Evolutionary conservation across 1,284 basidiomycete genomes (phyloP), one percentile per base, ranked within the genome.

Genomic region (Dichomitus squalens): DNA sequence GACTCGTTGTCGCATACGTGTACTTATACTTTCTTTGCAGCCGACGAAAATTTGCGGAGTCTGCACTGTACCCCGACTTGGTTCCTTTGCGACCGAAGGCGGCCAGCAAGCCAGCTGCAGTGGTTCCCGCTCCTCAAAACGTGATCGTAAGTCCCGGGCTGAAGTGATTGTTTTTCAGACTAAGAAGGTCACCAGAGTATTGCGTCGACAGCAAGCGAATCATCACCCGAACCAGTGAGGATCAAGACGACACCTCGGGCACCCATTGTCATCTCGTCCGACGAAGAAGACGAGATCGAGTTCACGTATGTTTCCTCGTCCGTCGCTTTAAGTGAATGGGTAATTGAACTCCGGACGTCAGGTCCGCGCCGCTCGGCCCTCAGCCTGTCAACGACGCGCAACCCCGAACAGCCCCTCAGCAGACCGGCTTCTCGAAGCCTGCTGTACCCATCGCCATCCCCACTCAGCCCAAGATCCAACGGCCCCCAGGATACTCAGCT

Each of bases 221-320:
- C 51, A 18, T 57, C 57, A 1, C 52, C 57, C 11, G 23, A 51
- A 12, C 16, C 23, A 2, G n/a, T 18, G 16, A 40, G n/a, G 34
- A 34, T 44, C 20, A 27, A 50, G 49, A 25, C 27, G 25, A 20
- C 39, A 2, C 55, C 43, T 1, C 29, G 23, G 3, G 52, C 36
- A 4, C 58, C 64, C 1, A 62, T 71, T 7, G 63, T 66, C 9
- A 65, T 70, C 20, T 58, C 61, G 0, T 67, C 67, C 3, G 68
- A 70, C 43, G 66, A 65, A 8, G 70, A 72, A 16, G 67, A 67
- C 49, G 69, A 68, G 29, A 31, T 31, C 11, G 6, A 34, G 31
- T 43, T 9, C 27, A 48, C 39, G 36, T 50, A 35, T 49, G 63
- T 67, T n/a, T n/a, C 58, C 43, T 5, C 7, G 7, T 7, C 12